Evolutionary conservation across 768 basidiomycete genomes (phyloP).

Genomic region (Suillus subaureus): DNA sequence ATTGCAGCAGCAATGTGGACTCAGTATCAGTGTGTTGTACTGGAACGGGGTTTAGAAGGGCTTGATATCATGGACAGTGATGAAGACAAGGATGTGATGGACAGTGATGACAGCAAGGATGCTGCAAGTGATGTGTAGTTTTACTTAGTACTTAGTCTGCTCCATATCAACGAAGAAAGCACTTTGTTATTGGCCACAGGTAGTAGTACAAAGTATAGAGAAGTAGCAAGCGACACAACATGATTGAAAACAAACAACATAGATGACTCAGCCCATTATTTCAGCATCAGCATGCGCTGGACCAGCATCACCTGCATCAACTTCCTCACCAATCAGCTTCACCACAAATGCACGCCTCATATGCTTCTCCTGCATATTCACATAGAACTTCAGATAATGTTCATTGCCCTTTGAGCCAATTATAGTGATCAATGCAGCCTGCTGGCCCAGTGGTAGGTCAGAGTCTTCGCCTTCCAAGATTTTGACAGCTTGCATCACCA

Average conservation of each 20-base stretch:
- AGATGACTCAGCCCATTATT: too few relatives aligned
- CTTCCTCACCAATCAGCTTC: neutral
- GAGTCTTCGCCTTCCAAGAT: neutral
- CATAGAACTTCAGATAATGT: neutral
- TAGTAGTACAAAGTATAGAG: too few relatives aligned
- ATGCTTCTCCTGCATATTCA: neutral
- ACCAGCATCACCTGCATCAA: too few relatives aligned
- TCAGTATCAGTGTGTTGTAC: too few relatives aligned
- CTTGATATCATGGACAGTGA: neutral
- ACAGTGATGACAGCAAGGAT: neutral
- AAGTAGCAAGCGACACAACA: too few relatives aligned
- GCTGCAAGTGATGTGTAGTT: neutral
- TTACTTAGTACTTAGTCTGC: neutral
- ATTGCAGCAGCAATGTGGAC: too few relatives aligned
- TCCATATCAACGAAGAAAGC: neutral
- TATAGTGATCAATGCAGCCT: neutral
- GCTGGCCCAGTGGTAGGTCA: neutral
- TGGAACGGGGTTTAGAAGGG: too few relatives aligned
- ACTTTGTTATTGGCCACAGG: too few relatives aligned
- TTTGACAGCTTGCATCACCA: neutral
- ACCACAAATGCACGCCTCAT: neutral
- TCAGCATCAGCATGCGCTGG: too few relatives aligned
- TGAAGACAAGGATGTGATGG: too few relatives aligned
- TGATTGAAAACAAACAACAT: too few relatives aligned
- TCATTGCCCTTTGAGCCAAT: neutral